phyloP scores from a whole-genome alignment of 495 filamentous ascomycete genomes.

The Echria macrotheca region DNA sequence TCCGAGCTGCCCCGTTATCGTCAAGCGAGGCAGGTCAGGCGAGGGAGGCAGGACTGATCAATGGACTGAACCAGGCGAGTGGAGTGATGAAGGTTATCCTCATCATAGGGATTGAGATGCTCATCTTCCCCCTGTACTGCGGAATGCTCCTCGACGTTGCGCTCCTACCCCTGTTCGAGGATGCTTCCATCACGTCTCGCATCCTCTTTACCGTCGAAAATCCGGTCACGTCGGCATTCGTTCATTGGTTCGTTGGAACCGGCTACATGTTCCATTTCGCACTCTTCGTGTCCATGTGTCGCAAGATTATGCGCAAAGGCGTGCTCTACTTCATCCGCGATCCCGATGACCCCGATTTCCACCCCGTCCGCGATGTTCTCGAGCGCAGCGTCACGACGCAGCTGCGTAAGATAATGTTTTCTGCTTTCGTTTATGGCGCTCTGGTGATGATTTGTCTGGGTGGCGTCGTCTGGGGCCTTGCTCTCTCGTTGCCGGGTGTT shows the following conservation, averaged over 20 bases:
- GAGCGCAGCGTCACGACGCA: constrained; percentile 91
- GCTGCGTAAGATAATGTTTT: constrained; percentile 92
- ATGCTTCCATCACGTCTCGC: constrained; percentile 67
- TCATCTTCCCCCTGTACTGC: constrained; percentile 93
- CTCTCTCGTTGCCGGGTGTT: constrained; percentile 57
- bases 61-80: constrained; percentile 83
- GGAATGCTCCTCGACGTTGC: constrained; percentile 86
- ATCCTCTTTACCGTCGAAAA: constrained; percentile 67
- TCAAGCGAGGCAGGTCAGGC: constrained; percentile 60
- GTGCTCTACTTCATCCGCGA: constrained; percentile 98
- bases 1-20: constrained; percentile 62
- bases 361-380: constrained; percentile 93
- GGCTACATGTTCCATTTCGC: constrained; percentile 99
- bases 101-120: constrained; percentile 99
- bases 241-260: constrained; percentile 98
- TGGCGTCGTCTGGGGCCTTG: constrained; percentile 90
- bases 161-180: constrained; percentile 79
- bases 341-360: constrained; percentile 96
- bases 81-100: constrained; percentile 97
- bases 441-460: constrained; percentile 90
- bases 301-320: constrained; percentile 90
- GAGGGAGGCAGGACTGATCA: constrained; percentile 73
- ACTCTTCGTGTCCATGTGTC: constrained; percentile 97
- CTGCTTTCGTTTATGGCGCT: constrained; percentile 90
- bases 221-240: constrained; percentile 83